Percentiles rank a stretch among this genome's conserved stretches.
phyloP scores from a whole-genome alignment of 305 asterid species.

The Rubia occidens region DNA sequence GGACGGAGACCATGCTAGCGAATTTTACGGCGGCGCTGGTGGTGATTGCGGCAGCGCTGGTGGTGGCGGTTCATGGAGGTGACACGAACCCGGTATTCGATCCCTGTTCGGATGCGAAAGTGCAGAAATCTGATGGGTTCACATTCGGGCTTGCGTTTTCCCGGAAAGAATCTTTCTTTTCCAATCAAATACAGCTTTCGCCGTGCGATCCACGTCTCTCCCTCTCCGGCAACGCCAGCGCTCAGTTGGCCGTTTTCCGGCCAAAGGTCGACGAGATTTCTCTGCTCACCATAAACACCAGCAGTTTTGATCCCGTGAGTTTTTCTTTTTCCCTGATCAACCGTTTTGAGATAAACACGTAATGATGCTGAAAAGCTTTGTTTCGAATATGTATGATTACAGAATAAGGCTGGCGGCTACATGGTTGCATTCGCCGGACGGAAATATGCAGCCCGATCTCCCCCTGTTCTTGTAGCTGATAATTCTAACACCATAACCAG shows the following conservation, averaged over 20 bases:
- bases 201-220: slow-evolving; percentile 80
- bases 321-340: neutral
- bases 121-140: slow-evolving; percentile 66
- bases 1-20: slow-evolving; percentile 26
- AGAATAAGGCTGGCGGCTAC: slow-evolving; percentile 49
- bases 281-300: slow-evolving; percentile 56
- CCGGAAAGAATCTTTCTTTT: slow-evolving; percentile 59
- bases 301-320: slow-evolving; percentile 45
- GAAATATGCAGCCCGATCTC: slow-evolving; percentile 74
- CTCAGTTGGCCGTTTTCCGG: slow-evolving; percentile 65
- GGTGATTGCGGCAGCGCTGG: slow-evolving; percentile 17
- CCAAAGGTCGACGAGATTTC: slow-evolving; percentile 87
- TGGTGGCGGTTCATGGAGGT: slow-evolving; percentile 29
- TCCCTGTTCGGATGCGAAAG: slow-evolving; percentile 69
- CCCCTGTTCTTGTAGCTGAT: slow-evolving; percentile 66
- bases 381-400: neutral
- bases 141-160: slow-evolving; percentile 77
- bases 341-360: neutral
- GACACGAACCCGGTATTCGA: slow-evolving; percentile 58
- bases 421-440: slow-evolving; percentile 96
- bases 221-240: slow-evolving; percentile 27
- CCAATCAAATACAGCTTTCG: slow-evolving; percentile 73
- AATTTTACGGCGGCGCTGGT: slow-evolving; percentile 7
- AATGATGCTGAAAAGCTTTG: neutral
- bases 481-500: slow-evolving; percentile 47